phyloP scores from a whole-genome alignment of 2,329 filamentous ascomycete genomes.

The Colletotrichum horii region DNA sequence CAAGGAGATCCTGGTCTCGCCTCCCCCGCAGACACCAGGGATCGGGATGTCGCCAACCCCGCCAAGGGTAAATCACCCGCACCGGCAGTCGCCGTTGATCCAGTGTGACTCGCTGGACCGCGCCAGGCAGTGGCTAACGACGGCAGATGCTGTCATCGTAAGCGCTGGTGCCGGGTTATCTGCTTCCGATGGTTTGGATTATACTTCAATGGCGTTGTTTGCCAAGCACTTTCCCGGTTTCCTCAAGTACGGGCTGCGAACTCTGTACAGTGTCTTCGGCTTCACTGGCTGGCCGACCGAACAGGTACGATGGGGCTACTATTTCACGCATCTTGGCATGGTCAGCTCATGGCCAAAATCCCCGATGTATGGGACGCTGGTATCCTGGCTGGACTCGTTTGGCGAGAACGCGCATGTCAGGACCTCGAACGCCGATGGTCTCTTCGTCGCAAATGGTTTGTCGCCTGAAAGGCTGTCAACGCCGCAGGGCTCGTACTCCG shows the following conservation, averaged over 20 bases:
- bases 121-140: slow-evolving; percentile 28
- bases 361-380: slow-evolving; percentile 21
- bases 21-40: not conserved
- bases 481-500: slow-evolving; percentile 33
- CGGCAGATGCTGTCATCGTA: slow-evolving; percentile 30
- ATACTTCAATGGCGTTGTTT: slow-evolving; percentile 34
- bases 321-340: slow-evolving; percentile 34
- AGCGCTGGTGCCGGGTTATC: slow-evolving; percentile 38
- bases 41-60: not conserved
- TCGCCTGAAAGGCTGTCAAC: slow-evolving; percentile 27
- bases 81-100: not conserved
- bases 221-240: slow-evolving; percentile 33
- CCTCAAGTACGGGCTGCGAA: slow-evolving; percentile 28
- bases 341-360: slow-evolving; percentile 30
- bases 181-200: slow-evolving; percentile 37
- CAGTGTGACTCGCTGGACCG: not conserved
- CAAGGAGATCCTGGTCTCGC: slow-evolving; percentile 2
- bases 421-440: slow-evolving; percentile 37
- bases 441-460: slow-evolving; percentile 34
- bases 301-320: slow-evolving; percentile 35
- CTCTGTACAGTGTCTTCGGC: slow-evolving; percentile 38
- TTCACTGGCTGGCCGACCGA: slow-evolving; percentile 31
- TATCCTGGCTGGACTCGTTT: slow-evolving; percentile 16
- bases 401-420: slow-evolving; percentile 25
- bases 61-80: not conserved